Base-by-base conservation (phyloP, 345 rosid genomes). In the Trapa bicornis region DNA sequence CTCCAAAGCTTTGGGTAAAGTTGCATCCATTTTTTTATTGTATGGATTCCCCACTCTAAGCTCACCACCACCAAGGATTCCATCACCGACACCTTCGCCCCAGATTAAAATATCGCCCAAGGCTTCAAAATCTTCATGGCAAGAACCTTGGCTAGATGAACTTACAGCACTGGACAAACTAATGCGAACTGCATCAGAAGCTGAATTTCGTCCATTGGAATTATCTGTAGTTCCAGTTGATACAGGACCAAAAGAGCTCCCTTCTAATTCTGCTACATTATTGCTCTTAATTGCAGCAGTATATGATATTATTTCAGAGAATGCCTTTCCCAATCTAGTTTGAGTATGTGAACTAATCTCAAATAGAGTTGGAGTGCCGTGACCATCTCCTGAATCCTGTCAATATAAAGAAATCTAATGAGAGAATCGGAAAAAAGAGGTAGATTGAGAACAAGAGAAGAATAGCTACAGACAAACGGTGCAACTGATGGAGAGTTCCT, bases 111-210 rank as follows among this genome's bases (percentile, higher is more conserved):
- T 87, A 78, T 92, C 98, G 63, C 96, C 91, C 54, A 92, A 61
- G 61, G 91, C 87, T 82, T 92, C 92, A 73, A 85, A 86, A 69
- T 85, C 96, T 71, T 86, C 93, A 65, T 70, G 89, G 71, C 7
- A 84, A 54, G 98, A 89, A 65, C 93, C 88, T 32, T 87, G 98
- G 82, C 96, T 92, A 47, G 91, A 89, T 32, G 90, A 88, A 67
- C 98, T 92, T 35, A 88, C 79, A 68, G 80, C 89, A 76, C 93
- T 89, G 17, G 97, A 92, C 78, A 86, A 78, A 78, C 98, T 92
- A 63, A 86, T 75, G 71, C 93, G 80, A 72, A 71, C 72, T 65
- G 87, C 73, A 42, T 92, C 98, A 66, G 76, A 47, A 43, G 79
- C 71, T 33, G 98, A 89, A 73, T 36, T 83, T 47, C 85, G 83